A percentile compares a stretch with the other conserved stretches of the same genome.
phyloP scores from a whole-genome alignment of 495 filamentous ascomycete genomes.

The Neurospora sp. region DNA sequence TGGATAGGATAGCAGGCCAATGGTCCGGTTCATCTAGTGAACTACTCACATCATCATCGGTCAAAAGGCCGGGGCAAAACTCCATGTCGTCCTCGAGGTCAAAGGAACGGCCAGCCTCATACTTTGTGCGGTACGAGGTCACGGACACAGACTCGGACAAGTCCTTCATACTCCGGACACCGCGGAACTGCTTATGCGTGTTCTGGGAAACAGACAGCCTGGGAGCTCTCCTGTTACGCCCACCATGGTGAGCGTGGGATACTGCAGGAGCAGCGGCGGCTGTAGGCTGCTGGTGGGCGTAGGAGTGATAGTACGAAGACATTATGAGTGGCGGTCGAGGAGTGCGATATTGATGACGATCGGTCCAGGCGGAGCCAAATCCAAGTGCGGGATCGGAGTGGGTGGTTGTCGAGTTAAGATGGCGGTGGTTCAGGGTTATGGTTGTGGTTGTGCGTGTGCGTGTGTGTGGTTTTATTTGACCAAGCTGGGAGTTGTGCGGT shows the following conservation, averaged over 20 bases:
- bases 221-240: slow-evolving; percentile 79
- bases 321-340: slow-evolving; percentile 38
- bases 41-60: slow-evolving; percentile 86
- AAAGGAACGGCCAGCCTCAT: slow-evolving; percentile 89
- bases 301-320: slow-evolving; percentile 69
- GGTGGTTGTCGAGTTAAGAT: slow-evolving; percentile 16
- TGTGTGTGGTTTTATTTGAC: slow-evolving; percentile 10
- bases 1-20: neutral
- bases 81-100: slow-evolving; percentile 95
- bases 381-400: slow-evolving; percentile 14
- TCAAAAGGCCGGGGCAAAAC: slow-evolving; percentile 89
- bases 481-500: slow-evolving; percentile 16
- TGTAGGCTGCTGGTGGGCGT: slow-evolving; percentile 53
- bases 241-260: slow-evolving; percentile 68
- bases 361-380: neutral
- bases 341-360: slow-evolving; percentile 4
- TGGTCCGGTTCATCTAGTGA: neutral
- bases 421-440: slow-evolving; percentile 6
- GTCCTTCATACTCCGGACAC: slow-evolving; percentile 79
- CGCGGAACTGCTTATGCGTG: slow-evolving; percentile 75
- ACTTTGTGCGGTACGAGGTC: slow-evolving; percentile 67
- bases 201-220: slow-evolving; percentile 71
- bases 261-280: slow-evolving; percentile 41
- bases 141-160: slow-evolving; percentile 67
- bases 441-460: slow-evolving; percentile 8